These are phyloP conservation scores for Wickerhamomyces bisporus DNA, from an alignment of 805 yeast genomes.

Conservation along the genomic window DNA sequence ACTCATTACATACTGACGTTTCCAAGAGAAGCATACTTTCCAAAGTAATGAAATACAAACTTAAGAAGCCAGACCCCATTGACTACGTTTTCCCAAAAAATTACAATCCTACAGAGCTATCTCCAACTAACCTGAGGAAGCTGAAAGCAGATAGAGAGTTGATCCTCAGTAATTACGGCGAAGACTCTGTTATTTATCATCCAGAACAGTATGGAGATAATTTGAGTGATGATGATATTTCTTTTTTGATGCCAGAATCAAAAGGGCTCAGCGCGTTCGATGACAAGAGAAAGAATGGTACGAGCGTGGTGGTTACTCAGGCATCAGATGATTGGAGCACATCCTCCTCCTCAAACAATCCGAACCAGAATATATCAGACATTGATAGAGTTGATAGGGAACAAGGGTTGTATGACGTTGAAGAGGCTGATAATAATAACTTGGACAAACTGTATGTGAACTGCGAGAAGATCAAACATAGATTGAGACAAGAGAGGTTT, in stretches of 20 bases:
- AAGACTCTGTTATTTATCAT: conserved; percentile 6
- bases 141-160: neutral
- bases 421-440: too few species aligned
- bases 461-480: too few species aligned
- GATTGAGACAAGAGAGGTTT: too few species aligned
- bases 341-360: too few species aligned
- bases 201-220: conserved; percentile 8
- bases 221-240: conserved; percentile 15
- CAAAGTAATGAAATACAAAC: neutral
- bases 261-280: neutral
- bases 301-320: too few species aligned
- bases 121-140: neutral
- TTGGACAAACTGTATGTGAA: too few species aligned
- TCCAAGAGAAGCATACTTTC: neutral
- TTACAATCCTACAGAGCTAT: neutral
- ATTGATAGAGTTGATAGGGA: too few species aligned
- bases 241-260: conserved; percentile 4
- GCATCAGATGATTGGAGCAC: too few species aligned
- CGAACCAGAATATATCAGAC: too few species aligned
- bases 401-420: too few species aligned
- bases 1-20: too few species aligned
- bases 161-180: conserved; percentile 2
- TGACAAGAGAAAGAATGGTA: neutral
- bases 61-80: too few species aligned
- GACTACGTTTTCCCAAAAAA: neutral